Evolutionary conservation across 495 filamentous ascomycete genomes (phyloP), one percentile per base, ranked within the genome.

Genomic region (Trichoderma virens): DNA sequence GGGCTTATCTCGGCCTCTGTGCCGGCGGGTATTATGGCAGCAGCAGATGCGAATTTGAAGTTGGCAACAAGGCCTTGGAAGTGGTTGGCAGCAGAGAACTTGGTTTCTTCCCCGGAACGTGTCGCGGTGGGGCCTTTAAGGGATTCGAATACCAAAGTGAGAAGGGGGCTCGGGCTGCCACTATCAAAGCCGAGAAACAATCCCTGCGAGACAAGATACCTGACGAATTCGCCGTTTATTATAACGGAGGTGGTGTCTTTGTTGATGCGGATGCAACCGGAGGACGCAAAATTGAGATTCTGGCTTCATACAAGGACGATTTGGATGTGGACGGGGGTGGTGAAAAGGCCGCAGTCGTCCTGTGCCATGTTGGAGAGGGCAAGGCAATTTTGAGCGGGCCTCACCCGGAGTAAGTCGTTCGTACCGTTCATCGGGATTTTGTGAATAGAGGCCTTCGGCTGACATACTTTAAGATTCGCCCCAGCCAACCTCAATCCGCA

Each of bases 191-290:
- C 32, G 78, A 82, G 30, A 89, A 87, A 70, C 79, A 76, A 13
- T 78, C 77, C 1, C 83, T 94, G 63, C 71, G 72, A 14, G 72
- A 71, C 23, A 66, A 76, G n/a, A 74, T 90, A 7, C 88, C 86
- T 1, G 80, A 85, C 2, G 77, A 75, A 0, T 92, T 97, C 68
- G 78, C 79, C 54, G 87, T 84, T 13, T 98, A 98, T 71, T 96
- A 93, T 72, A 98, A 98, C 74, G 94, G 94, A 3, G 94, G 94
- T 2, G 93, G 95, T 11, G 86, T 95, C n/a, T 98, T 97, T 79
- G 88, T 95, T 11, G 87, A 94, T 76, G 88, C 90, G 20, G 80
- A 81, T 1, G 79, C 81, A 59, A 80, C 83, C 63, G 77, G 78
- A 38, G 82, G 86, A 45, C 72, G 79, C 67, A 87, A 86, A 2